Conservation (phyloP, 1,284 basidiomycete species). For the Cryptococcus deneoformans region DNA sequence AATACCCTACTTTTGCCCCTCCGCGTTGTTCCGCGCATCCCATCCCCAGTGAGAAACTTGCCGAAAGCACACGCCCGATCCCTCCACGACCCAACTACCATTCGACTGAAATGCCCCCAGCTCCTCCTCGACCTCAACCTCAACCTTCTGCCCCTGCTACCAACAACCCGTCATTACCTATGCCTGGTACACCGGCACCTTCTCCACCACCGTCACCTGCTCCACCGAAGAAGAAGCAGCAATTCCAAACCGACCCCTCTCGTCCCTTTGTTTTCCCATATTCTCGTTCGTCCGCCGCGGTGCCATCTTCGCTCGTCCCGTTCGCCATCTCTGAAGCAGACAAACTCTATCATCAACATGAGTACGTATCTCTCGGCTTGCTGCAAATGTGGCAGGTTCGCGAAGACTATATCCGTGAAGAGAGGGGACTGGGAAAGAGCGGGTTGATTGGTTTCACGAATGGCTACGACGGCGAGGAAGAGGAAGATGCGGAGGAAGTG, state of each 20-base stretch:
- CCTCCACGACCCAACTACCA: slow-evolving; percentile 91
- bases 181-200: slow-evolving; percentile 81
- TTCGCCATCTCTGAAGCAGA: slow-evolving; percentile 96
- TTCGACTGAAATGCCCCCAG: slow-evolving; percentile 37
- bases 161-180: slow-evolving; percentile 17
- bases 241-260: slow-evolving; percentile 96
- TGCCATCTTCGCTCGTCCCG: slow-evolving; percentile 62
- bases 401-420: slow-evolving; percentile 90
- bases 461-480: slow-evolving; percentile 26
- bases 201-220: slow-evolving; percentile 77
- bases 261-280: slow-evolving; percentile 97
- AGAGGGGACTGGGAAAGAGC: slow-evolving; percentile 73
- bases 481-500: slow-evolving; percentile 44
- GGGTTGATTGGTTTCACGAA: slow-evolving; percentile 59
- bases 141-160: not conserved
- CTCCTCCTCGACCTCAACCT: slow-evolving; percentile 19
- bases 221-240: slow-evolving; percentile 80
- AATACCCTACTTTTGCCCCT: slow-evolving; percentile 87
- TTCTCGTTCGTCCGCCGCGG: slow-evolving; percentile 55
- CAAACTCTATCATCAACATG: slow-evolving; percentile 81
- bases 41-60: slow-evolving; percentile 60
- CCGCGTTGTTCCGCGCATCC: slow-evolving; percentile 51
- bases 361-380: slow-evolving; percentile 83
- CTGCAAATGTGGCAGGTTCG: slow-evolving; percentile 94
- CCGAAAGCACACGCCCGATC: slow-evolving; percentile 85